Conservation (phyloP, 2,329 filamentous ascomycete species). For the Calonectria multiphialidica region DNA sequence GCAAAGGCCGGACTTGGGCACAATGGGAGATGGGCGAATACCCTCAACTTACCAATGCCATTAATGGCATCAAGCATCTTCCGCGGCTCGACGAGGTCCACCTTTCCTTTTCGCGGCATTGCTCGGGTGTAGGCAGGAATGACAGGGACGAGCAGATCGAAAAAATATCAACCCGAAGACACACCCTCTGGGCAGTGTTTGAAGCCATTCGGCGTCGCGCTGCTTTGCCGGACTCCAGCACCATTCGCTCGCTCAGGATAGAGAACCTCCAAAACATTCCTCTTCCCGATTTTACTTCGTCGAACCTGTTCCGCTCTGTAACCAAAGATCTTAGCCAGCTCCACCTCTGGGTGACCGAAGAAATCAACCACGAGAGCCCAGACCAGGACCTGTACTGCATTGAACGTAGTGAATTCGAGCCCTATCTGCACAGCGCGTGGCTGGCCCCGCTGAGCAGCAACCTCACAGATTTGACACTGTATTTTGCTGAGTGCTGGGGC, state of each 20-base stretch:
- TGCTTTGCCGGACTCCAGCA: background rate
- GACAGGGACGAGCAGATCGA: background rate
- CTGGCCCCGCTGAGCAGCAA: slow-evolving; percentile 33
- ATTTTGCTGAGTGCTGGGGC: slow-evolving; percentile 38
- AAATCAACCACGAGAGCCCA: slow-evolving; percentile 25
- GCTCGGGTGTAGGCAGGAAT: background rate
- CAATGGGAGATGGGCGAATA: background rate
- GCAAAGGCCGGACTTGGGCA: background rate
- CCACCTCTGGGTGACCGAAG: slow-evolving; percentile 28
- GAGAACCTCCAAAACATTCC: slow-evolving; percentile 34
- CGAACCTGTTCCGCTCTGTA: slow-evolving; percentile 16
- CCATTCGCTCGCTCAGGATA: background rate
- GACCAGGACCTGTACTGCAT: slow-evolving; percentile 26
- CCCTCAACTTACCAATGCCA: background rate
- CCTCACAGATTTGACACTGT: slow-evolving; percentile 35
- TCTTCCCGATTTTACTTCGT: slow-evolving; percentile 21
- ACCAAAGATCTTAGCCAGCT: slow-evolving; percentile 29
- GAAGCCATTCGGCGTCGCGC: background rate
- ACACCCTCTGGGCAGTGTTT: background rate
- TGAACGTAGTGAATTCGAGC: slow-evolving; percentile 37
- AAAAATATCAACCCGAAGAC: background rate
- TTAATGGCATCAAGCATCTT: background rate
- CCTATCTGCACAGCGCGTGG: slow-evolving; percentile 31
- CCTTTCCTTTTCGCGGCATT: background rate
- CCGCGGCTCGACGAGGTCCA: background rate